phyloP scores from a whole-genome alignment of 2,329 filamentous ascomycete species.

The Alternaria novae-zelandiae region DNA sequence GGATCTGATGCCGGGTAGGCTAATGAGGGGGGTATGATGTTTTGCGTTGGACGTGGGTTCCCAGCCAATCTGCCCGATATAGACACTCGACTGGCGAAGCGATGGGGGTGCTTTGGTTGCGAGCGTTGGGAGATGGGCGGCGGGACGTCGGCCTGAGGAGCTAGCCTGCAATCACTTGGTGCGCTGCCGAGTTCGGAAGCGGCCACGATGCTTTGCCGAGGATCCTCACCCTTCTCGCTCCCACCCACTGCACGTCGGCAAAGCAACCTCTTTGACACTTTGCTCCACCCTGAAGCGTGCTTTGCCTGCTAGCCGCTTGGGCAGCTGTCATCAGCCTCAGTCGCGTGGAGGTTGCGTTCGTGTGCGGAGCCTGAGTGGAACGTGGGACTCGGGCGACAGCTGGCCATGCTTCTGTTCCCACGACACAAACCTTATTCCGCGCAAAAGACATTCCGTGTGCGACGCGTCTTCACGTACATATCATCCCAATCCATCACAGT shows the following conservation, averaged over 20 bases:
- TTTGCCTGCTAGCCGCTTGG: not conserved
- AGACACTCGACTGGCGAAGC: conserved; percentile 9
- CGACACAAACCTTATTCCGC: conserved; percentile 14
- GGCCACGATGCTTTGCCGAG: conserved; percentile 10
- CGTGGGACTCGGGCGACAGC: conserved; percentile 20
- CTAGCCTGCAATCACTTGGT: conserved; percentile 6
- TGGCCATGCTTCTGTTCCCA: conserved; percentile 18
- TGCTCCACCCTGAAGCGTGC: conserved; percentile 1
- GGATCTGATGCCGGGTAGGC: conserved; percentile 17
- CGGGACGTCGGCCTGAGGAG: conserved; percentile 8
- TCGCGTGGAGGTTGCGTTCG: not conserved
- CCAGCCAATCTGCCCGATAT: conserved; percentile 10
- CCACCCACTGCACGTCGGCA: not conserved
- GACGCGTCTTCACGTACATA: conserved; percentile 1
- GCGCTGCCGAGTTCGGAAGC: not conserved
- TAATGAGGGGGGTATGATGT: conserved; percentile 31
- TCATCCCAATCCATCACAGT: not conserved
- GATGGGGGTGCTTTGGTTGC: conserved; percentile 8
- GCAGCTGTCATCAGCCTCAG: conserved; percentile 5
- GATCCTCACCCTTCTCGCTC: conserved; percentile 3
- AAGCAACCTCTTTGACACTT: conserved; percentile 1
- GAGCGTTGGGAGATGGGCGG: conserved; percentile 14
- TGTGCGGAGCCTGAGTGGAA: conserved; percentile 10
- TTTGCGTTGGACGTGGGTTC: conserved; percentile 18
- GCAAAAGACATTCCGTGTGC: conserved; percentile 10